A percentile compares a stretch with the other conserved stretches of the same genome.
Evolutionary conservation across 2,329 filamentous ascomycete species (phyloP).

Genomic region (Waltergamsia citrina): DNA sequence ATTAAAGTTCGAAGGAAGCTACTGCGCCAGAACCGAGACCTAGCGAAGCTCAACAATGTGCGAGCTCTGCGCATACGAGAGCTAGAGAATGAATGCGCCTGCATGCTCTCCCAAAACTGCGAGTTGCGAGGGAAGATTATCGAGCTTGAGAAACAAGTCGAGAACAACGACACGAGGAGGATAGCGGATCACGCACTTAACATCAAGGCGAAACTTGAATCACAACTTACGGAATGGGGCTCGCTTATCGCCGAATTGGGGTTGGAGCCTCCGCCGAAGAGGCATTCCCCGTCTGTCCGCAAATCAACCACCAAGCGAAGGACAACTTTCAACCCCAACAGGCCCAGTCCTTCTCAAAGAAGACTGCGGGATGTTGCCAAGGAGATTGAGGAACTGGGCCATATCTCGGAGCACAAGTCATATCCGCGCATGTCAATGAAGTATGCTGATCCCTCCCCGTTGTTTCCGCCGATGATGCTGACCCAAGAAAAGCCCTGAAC

Average conservation of each 20-base stretch:
- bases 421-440: slow-evolving; percentile 60
- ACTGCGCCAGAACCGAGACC: slow-evolving; percentile 74
- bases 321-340: slow-evolving; percentile 26
- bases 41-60: slow-evolving; percentile 68
- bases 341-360: slow-evolving; percentile 42
- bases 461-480: slow-evolving; percentile 10
- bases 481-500: slow-evolving; percentile 40
- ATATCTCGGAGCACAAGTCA: slow-evolving; percentile 58
- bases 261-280: slow-evolving; percentile 44
- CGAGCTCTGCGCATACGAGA: slow-evolving; percentile 69
- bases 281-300: slow-evolving; percentile 28
- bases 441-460: slow-evolving; percentile 29
- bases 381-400: slow-evolving; percentile 41
- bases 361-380: slow-evolving; percentile 46
- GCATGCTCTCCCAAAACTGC: slow-evolving; percentile 71
- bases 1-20: slow-evolving; percentile 67
- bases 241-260: slow-evolving; percentile 58
- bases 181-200: slow-evolving; percentile 57
- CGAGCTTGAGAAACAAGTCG: slow-evolving; percentile 57
- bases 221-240: slow-evolving; percentile 62
- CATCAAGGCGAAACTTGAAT: slow-evolving; percentile 63
- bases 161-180: slow-evolving; percentile 48
- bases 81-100: slow-evolving; percentile 66
- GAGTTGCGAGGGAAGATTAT: slow-evolving; percentile 62
- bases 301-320: slow-evolving; percentile 30